phyloP scores from a whole-genome alignment of 176 grass and related monocot species.

The Oryza meyeriana region DNA sequence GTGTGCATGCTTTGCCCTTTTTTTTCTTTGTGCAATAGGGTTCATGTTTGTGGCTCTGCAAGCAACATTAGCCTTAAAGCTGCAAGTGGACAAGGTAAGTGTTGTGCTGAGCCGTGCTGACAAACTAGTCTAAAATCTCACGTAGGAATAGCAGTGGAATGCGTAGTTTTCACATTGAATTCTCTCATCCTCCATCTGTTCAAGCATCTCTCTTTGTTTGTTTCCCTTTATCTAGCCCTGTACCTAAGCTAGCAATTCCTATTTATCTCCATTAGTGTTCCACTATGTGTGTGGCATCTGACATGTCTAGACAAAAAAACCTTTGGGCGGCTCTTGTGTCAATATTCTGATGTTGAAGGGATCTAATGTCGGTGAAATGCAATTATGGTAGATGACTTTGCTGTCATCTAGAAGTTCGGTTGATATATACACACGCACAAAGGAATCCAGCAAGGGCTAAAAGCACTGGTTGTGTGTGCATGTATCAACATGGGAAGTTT shows the following conservation, averaged over 20 bases:
- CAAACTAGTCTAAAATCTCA: conserved; percentile 3
- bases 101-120: conserved; percentile 34
- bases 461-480: neutral
- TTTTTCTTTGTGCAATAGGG: neutral
- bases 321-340: neutral
- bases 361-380: conserved; percentile 41
- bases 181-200: conserved; percentile 10
- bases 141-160: neutral
- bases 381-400: conserved; percentile 19
- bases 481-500: neutral
- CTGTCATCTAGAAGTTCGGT: neutral
- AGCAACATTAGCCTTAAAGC: neutral
- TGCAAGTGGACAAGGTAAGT: conserved; percentile 24
- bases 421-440: neutral
- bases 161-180: conserved; percentile 9
- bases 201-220: neutral
- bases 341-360: neutral
- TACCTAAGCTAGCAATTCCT: neutral
- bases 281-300: neutral
- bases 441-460: neutral
- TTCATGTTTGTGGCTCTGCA: conserved; percentile 31
- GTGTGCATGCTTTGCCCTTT: conserved; percentile 6
- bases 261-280: neutral
- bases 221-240: neutral
- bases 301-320: neutral